A percentile compares a stretch with the other conserved stretches of the same genome.
Evolutionary conservation across 176 grass and related monocot genomes (phyloP).

Genomic region (Pontederia paniculata): DNA sequence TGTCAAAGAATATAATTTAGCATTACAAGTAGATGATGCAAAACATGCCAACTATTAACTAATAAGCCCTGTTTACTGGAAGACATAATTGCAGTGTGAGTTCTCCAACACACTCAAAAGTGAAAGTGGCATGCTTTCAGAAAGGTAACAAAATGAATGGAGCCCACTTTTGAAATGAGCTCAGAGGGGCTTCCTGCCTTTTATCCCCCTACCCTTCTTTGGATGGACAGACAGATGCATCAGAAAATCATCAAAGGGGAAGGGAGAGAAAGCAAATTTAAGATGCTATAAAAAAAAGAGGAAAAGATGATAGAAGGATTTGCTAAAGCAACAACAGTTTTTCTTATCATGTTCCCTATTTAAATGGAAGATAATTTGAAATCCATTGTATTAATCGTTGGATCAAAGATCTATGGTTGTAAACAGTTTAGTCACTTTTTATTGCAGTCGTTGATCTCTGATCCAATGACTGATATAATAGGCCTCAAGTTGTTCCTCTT

Average conservation of each 20-base stretch:
- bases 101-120: too few species aligned
- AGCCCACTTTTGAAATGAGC: background rate
- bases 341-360: too few species aligned
- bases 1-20: conserved; percentile 7
- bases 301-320: background rate
- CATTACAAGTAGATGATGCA: conserved; percentile 6
- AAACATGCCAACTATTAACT: background rate
- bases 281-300: background rate
- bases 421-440: too few species aligned
- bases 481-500: too few species aligned
- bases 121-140: conserved; percentile 9
- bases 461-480: too few species aligned
- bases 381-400: too few species aligned
- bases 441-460: too few species aligned
- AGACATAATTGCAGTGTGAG: conserved; percentile 1
- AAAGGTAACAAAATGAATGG: background rate
- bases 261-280: conserved; percentile 6
- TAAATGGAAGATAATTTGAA: too few species aligned
- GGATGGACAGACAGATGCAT: background rate
- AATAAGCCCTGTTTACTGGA: background rate
- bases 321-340: too few species aligned
- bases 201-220: background rate
- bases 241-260: conserved; percentile 10
- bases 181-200: background rate
- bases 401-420: too few species aligned